A percentile compares a stretch with the other conserved stretches of the same genome.
Evolutionary conservation across 2,329 filamentous ascomycete genomes (phyloP).

Genomic region (Stachybotrys chlorohalonatus): DNA sequence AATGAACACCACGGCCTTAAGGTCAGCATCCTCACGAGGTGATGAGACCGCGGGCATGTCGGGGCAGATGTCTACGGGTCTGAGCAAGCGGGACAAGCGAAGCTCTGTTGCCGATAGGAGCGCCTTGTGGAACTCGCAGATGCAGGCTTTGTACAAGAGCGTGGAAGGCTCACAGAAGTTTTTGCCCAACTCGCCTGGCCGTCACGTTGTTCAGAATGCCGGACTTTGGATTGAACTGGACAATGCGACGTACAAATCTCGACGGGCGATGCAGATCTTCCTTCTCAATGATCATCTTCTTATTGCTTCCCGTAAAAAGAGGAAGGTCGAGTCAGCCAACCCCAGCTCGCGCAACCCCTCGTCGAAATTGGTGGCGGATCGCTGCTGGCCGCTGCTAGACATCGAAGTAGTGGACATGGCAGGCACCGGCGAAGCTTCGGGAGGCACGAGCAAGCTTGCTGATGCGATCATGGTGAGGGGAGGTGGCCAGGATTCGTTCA

Average conservation of each 20-base stretch:
- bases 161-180: slow-evolving; percentile 99
- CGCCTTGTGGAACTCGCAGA: slow-evolving; percentile 59
- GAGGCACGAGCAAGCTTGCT: slow-evolving; percentile 52
- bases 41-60: slow-evolving; percentile 39
- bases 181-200: slow-evolving; percentile 78
- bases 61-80: slow-evolving; percentile 40
- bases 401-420: slow-evolving; percentile 88
- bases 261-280: slow-evolving; percentile 82
- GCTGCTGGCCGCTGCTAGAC: slow-evolving; percentile 89
- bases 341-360: slow-evolving; percentile 41
- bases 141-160: slow-evolving; percentile 79
- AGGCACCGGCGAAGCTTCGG: slow-evolving; percentile 49
- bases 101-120: slow-evolving; percentile 74
- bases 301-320: slow-evolving; percentile 86
- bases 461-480: slow-evolving; percentile 86
- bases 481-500: slow-evolving; percentile 83
- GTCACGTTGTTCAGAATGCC: slow-evolving; percentile 89
- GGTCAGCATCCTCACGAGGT: slow-evolving; percentile 45
- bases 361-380: slow-evolving; percentile 81
- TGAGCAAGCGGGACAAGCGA: slow-evolving; percentile 70
- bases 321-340: slow-evolving; percentile 61
- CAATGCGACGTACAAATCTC: slow-evolving; percentile 92
- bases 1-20: slow-evolving; percentile 59
- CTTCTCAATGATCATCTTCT: slow-evolving; percentile 91
- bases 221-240: slow-evolving; percentile 93